phyloP scores from a whole-genome alignment of 495 filamentous ascomycete species.

The Astrothelium macrocarpum region DNA sequence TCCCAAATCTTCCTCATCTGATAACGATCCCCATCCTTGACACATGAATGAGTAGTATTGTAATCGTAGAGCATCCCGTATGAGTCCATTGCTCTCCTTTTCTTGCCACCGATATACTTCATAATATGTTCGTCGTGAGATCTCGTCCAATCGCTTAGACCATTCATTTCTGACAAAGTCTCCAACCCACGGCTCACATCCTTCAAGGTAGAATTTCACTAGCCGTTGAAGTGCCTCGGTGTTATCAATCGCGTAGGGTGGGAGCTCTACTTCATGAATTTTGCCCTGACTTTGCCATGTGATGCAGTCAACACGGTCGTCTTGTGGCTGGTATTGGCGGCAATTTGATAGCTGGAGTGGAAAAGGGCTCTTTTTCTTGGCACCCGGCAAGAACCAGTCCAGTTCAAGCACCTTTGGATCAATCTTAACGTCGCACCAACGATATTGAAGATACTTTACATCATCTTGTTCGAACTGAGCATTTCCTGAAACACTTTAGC shows the following conservation, averaged over 20 bases:
- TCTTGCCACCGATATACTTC: constrained; percentile 14
- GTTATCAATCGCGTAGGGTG: constrained; percentile 20
- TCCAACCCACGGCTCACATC: constrained; percentile 11
- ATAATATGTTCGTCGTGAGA: constrained; percentile 14
- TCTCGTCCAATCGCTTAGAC: constrained; percentile 5
- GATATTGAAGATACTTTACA: neutral
- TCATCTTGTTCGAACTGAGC: constrained; percentile 1
- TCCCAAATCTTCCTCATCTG: constrained; percentile 12
- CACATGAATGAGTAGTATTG: constrained; percentile 18
- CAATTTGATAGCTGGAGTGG: constrained; percentile 8
- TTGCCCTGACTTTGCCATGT: constrained; percentile 16
- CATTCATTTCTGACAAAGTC: constrained; percentile 8
- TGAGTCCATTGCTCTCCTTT: constrained; percentile 9
- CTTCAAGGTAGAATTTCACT: constrained; percentile 6
- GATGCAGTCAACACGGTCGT: constrained; percentile 8
- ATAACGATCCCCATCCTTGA: constrained; percentile 20
- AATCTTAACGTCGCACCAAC: neutral
- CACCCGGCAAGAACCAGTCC: neutral
- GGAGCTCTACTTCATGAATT: constrained; percentile 8
- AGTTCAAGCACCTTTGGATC: neutral
- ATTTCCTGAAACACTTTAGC: neutral
- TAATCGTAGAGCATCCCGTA: constrained; percentile 15
- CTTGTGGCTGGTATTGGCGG: constrained; percentile 12
- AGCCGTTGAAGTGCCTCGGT: constrained; percentile 1
- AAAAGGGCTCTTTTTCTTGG: neutral